Evolutionary conservation across 352 stramenopile genomes (phyloP), one percentile per base, ranked within the genome.

Genomic region (Pythium monospermum): DNA sequence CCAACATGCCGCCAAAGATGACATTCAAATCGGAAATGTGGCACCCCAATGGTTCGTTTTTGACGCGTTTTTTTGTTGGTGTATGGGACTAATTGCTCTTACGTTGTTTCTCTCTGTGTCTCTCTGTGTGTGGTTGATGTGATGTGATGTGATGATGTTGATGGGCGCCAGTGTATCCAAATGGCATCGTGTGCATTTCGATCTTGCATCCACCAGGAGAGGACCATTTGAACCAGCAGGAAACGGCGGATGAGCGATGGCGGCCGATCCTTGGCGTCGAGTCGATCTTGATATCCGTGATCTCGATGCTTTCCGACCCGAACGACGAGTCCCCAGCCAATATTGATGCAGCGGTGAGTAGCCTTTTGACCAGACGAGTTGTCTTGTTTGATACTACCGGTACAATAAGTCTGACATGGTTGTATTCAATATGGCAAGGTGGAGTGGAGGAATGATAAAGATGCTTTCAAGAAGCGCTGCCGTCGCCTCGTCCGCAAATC

Each of bases 261-360:
- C 83, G 96, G 56, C 96, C 96, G 18, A 99, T 99, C 62, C 80
- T 99, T 28, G 95, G 93, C 48, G 95, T 98, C 40, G 93, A 98
- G 66, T 82, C 89, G 49, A 97, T 98, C 49, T 73, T 98, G 46
- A 83, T 98, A 32, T 97, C 85, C 38, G 91, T 98, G 25, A 98
- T 99, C 68, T 99, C 94, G 6, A 99, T 99, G 97, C 87, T 99
- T 15, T 98, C 85, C 42, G 97, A 99, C 79, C 97, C 97, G 22
- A 99, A 99, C 76, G 96, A 99, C 68, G 94, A 99, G 42, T 98
- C 91, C 41, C 97, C 97, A 2, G 97, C 97, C n/a, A 99, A 99
- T 80, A 97, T 99, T 58, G 97, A 99, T 69, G 97, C 97, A 19
- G 97, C 97, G 27, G 94, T 98, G 65, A 68, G 92, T 80, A n/a